These are phyloP conservation scores for Neurospora sp. DNA, from an alignment of 495 filamentous ascomycete genomes.

Conservation along the genomic window DNA sequence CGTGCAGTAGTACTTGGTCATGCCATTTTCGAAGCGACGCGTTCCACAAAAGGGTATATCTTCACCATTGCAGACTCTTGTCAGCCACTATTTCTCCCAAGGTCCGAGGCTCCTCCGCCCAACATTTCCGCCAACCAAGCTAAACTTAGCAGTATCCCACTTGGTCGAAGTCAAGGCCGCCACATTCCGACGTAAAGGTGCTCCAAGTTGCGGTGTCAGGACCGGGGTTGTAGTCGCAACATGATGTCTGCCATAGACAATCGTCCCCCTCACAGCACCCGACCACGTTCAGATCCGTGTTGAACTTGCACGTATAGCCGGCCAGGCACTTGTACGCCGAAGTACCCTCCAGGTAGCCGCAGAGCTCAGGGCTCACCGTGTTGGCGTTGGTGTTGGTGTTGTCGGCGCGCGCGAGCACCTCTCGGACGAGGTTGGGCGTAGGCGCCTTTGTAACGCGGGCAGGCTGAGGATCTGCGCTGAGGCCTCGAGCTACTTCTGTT, in stretches of 20 bases:
- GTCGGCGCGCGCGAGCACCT: background rate
- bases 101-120: too few species aligned
- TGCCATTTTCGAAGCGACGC: background rate
- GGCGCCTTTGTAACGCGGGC: background rate
- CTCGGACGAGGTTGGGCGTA: background rate
- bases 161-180: background rate
- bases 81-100: background rate
- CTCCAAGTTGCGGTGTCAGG: background rate
- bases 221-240: background rate
- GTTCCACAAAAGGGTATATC: background rate
- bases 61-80: background rate
- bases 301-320: constrained; percentile 5
- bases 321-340: background rate
- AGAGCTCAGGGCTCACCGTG: constrained; percentile 1
- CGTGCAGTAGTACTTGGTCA: background rate
- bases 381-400: background rate
- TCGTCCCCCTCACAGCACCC: constrained; percentile 3
- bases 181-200: background rate
- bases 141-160: background rate
- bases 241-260: background rate
- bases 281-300: constrained; percentile 3
- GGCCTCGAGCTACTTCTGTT: background rate
- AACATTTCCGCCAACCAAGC: background rate
- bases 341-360: constrained; percentile 1
- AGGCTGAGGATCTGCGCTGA: background rate